phyloP scores from a whole-genome alignment of 306 rosid species.

The Boehmeria nivea region DNA sequence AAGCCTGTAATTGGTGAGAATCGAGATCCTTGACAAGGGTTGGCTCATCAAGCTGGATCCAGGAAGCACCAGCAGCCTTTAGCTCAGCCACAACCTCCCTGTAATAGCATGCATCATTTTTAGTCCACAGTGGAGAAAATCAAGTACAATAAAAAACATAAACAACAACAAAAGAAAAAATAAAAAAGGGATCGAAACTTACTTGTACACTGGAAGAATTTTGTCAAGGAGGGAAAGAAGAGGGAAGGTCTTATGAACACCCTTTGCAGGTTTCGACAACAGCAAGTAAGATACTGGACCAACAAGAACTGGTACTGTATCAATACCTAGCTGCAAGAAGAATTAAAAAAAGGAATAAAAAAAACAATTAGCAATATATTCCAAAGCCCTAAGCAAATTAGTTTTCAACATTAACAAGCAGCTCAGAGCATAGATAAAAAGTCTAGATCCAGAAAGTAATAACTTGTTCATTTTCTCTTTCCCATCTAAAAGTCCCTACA shows the following conservation, averaged over 20 bases:
- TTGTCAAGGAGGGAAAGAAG: conserved; percentile 53
- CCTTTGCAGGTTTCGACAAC: conserved; percentile 78
- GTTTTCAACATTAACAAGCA: too few species aligned
- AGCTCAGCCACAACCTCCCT: conserved; percentile 81
- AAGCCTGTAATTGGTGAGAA: conserved; percentile 60
- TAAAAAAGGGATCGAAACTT: conserved; percentile 15
- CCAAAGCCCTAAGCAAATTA: not conserved
- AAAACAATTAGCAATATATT: not conserved
- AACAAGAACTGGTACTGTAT: conserved; percentile 69
- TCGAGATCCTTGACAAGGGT: conserved; percentile 67
- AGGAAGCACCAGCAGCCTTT: conserved; percentile 73
- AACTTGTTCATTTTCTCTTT: too few species aligned
- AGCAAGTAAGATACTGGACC: conserved; percentile 84
- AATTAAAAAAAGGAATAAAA: not conserved
- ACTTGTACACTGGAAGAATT: conserved; percentile 73
- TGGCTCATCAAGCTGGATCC: conserved; percentile 91
- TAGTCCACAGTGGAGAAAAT: not conserved
- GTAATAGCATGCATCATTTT: conserved; percentile 4
- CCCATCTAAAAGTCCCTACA: too few species aligned
- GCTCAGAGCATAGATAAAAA: too few species aligned
- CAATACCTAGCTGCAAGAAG: conserved; percentile 72
- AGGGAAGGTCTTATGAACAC: conserved; percentile 57
- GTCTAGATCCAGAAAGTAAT: too few species aligned
- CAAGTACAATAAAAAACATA: not conserved
- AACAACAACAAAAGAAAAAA: not conserved